Percentiles rank a stretch among this genome's conserved stretches.
Evolutionary conservation across 2,329 filamentous ascomycete species (phyloP).

Genomic region (Emmonsiellopsis sp.): DNA sequence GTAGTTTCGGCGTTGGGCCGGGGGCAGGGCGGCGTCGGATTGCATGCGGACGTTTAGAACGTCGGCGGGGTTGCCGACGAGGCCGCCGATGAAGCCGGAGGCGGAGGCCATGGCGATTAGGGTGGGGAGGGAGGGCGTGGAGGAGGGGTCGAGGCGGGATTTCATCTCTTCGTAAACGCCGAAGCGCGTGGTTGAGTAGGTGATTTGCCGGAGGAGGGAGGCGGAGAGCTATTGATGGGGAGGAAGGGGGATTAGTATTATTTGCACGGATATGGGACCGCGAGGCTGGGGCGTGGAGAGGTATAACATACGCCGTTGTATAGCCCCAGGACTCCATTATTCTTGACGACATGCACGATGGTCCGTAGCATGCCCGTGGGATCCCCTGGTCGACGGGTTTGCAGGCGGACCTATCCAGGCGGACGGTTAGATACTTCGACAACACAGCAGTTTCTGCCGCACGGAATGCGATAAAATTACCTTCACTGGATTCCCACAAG

Average conservation of each 20-base stretch:
- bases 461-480: conserved; percentile 20
- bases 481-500: conserved; percentile 40
- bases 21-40: conserved; percentile 71
- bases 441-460: background rate
- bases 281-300: background rate
- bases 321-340: conserved; percentile 67
- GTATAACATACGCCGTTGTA: conserved; percentile 63
- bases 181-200: conserved; percentile 93
- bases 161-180: conserved; percentile 95
- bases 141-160: conserved; percentile 47
- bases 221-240: conserved; percentile 57
- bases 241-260: background rate
- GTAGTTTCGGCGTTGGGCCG: conserved; percentile 71
- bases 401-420: conserved; percentile 62
- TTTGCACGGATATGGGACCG: background rate
- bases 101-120: conserved; percentile 73
- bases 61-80: conserved; percentile 89
- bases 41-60: conserved; percentile 99
- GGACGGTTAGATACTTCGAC: conserved; percentile 2
- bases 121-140: conserved; percentile 58
- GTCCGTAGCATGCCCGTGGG: conserved; percentile 78
- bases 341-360: conserved; percentile 68
- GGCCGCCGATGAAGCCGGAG: conserved; percentile 79
- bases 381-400: conserved; percentile 68
- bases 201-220: conserved; percentile 83